Percentiles rank a stretch among this genome's conserved stretches.
These are phyloP conservation scores for Fraxinus ornus DNA, from an alignment of 305 asterid genomes.

Conservation along the genomic window DNA sequence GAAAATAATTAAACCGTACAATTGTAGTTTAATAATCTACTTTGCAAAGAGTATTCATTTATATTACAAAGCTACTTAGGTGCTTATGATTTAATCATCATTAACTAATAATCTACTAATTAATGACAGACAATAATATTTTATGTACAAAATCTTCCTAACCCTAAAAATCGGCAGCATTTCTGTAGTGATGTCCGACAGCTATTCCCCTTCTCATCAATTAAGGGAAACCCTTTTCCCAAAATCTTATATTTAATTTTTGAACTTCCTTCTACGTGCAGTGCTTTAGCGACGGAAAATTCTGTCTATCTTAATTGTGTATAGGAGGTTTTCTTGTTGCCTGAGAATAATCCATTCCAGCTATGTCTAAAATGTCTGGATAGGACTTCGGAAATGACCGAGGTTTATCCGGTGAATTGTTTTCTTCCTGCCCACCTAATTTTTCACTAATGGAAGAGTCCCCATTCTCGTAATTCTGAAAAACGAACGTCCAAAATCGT, in stretches of 20 bases:
- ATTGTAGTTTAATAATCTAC: background rate
- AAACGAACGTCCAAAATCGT: conserved; percentile 16
- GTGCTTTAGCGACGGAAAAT: background rate
- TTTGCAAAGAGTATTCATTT: background rate
- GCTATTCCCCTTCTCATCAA: background rate
- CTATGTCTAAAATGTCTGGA: conserved; percentile 50
- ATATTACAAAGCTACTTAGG: conserved; percentile 16
- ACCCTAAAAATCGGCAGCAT: conserved; percentile 46
- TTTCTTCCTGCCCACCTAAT: background rate
- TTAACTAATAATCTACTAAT: conserved; percentile 24
- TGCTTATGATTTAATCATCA: conserved; percentile 28
- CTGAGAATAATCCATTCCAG: conserved; percentile 68
- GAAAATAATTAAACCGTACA: background rate
- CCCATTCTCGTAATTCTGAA: conserved; percentile 40
- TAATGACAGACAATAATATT: conserved; percentile 19
- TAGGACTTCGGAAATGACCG: conserved; percentile 10
- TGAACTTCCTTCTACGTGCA: background rate
- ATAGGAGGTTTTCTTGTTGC: conserved; percentile 37
- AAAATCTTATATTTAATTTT: background rate
- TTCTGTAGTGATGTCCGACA: conserved; percentile 42
- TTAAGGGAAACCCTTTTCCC: background rate
- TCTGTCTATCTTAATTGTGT: conserved; percentile 20
- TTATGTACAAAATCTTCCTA: conserved; percentile 39
- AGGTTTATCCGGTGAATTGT: background rate
- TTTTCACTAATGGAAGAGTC: conserved; percentile 25